A percentile compares a stretch with the other conserved stretches of the same genome.
These are phyloP conservation scores for Tetrahymena borealis DNA, from an alignment of 73 alveolate genomes.

Conservation along the genomic window DNA sequence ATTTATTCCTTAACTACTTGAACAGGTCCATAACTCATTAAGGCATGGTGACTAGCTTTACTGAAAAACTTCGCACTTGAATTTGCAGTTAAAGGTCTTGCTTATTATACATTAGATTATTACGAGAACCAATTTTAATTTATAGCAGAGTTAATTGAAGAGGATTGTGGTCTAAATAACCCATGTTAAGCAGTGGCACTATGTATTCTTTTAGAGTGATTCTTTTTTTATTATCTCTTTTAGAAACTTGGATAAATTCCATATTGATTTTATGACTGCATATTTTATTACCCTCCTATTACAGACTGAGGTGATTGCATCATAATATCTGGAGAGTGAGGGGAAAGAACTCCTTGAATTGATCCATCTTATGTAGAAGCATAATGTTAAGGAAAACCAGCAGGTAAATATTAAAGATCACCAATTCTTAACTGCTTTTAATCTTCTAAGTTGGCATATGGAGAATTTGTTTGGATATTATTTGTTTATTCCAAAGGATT, in stretches of 20 bases:
- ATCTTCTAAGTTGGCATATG: neutral
- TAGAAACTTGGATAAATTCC: neutral
- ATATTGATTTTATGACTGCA: neutral
- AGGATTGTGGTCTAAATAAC: neutral
- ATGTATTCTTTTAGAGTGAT: neutral
- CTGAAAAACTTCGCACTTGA: neutral
- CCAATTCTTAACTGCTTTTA: neutral
- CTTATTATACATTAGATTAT: neutral
- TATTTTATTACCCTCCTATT: neutral
- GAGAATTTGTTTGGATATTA: neutral
- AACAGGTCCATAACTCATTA: neutral
- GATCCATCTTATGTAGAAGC: no score
- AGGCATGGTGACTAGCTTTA: neutral
- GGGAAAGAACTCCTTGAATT: no score
- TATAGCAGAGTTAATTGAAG: neutral
- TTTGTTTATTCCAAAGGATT: neutral
- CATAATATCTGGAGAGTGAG: no score
- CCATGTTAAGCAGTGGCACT: neutral
- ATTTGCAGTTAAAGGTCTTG: neutral
- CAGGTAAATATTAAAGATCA: neutral
- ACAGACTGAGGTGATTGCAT: no score
- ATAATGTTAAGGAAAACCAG: neutral
- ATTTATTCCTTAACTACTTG: neutral
- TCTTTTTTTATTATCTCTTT: neutral
- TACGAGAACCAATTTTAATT: neutral